Evolutionary conservation across 768 basidiomycete species (phyloP), one percentile per base, ranked within the genome.

Genomic region (Lactarius akahatsu): DNA sequence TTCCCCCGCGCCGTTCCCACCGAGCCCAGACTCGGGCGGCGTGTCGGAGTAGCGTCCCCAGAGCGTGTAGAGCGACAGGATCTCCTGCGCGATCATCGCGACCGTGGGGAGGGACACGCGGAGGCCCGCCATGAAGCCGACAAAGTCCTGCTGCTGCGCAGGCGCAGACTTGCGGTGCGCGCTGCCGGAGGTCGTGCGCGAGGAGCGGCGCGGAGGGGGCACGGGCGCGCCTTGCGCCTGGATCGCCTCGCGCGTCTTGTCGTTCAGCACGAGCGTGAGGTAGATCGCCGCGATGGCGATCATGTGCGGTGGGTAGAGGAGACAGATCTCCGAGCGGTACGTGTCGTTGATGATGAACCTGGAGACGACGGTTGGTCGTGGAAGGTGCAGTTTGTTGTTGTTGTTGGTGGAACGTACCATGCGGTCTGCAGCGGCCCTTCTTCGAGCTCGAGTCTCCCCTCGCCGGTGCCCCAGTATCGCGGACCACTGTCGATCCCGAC

Each of bases 331-430:
- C 5, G 93, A 95, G 61, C 96, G 87, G 73, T 94, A 98, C 0
- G 92, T 94, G 76, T 98, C 96, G 78, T 98, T 99, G 73, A 99
- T 86, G 74, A 98, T 87, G 74, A 94, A 95, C 92, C 95, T 50
- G 36, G 13, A 4, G 10, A 10, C 1, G 36, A 4, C 11, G 34
- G 30, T 30, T 30, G 30, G 30, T 30, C 28, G 28, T 28, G 28
- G 28, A 28, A 2, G 28, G 28, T 28, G 28, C 28, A 28, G 28
- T 28, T 30, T 30, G 28, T 30, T 30, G 28, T n/a, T n/a, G n/a
- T n/a, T n/a, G n/a, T n/a, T n/a, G n/a, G n/a, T n/a, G n/a, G 32
- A 7, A 32, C 87, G 28, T 74, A 94, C 96, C 95, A 96, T n/a
- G 94, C 92, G 59, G 90, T 89, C 74, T 98, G 95, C 28, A 98